Evolutionary conservation across 2,329 filamentous ascomycete species (phyloP).

Genomic region (Colletotrichum endophyticum): DNA sequence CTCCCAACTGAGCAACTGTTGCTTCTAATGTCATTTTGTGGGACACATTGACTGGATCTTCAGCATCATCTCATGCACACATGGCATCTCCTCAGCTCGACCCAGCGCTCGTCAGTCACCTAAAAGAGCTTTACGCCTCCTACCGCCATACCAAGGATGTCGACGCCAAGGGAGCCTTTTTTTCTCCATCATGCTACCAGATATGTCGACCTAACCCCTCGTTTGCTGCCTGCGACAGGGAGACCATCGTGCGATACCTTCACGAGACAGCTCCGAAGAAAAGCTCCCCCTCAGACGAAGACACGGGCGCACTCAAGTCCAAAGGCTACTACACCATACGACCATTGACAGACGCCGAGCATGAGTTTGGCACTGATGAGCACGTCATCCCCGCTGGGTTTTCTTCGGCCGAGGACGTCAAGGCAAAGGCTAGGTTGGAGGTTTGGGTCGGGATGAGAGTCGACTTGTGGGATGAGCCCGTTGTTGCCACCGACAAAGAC

Average conservation of each 20-base stretch:
- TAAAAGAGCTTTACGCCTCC: not conserved
- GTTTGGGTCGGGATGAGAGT: slow-evolving; percentile 32
- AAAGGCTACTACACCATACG: slow-evolving; percentile 23
- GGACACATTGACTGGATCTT: not conserved
- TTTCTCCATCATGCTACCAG: slow-evolving; percentile 11
- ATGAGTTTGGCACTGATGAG: slow-evolving; percentile 22
- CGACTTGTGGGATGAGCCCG: slow-evolving; percentile 29
- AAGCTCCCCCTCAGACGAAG: not conserved
- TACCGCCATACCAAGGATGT: slow-evolving; percentile 4
- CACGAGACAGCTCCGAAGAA: slow-evolving; percentile 18
- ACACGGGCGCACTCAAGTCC: not conserved
- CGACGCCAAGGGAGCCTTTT: not conserved
- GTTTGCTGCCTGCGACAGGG: slow-evolving; percentile 25
- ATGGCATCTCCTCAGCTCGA: not conserved
- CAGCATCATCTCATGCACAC: accelerated
- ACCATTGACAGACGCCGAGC: slow-evolving; percentile 11
- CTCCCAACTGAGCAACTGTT: not conserved
- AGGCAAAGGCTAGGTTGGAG: slow-evolving; percentile 15
- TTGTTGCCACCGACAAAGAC: not conserved
- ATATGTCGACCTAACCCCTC: slow-evolving; percentile 27
- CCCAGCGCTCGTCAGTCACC: not conserved
- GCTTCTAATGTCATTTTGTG: not conserved
- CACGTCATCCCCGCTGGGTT: slow-evolving; percentile 19
- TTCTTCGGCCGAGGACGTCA: slow-evolving; percentile 6
- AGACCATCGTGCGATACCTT: slow-evolving; percentile 28